Evolutionary conservation across 2,329 filamentous ascomycete species (phyloP), one percentile per base, ranked within the genome.

Genomic region (Xylariaceae sp.): DNA sequence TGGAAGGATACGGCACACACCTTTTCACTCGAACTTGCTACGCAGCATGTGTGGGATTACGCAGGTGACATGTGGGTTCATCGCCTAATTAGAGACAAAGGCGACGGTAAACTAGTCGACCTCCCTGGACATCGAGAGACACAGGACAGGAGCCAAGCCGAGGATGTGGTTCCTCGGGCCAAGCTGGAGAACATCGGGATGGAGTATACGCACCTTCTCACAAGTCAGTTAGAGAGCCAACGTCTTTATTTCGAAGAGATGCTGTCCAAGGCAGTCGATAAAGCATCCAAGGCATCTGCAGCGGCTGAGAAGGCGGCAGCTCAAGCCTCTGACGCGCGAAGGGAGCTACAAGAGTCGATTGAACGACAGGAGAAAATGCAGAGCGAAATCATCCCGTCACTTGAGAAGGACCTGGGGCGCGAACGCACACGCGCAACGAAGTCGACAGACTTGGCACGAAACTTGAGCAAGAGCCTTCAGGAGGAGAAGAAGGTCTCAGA

Each of bases 21-120:
- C 64, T 99, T 96, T 71, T 89, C 92, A 30, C 89, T 99, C 72
- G 94, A 99, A 72, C 84, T 97, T 44, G 86, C 88, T 62, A 96
- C 92, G 0, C 93, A 99, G 73, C 88, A 96, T 68, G 92, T 99
- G 1, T 99, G 94, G 94, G 94, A 99, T 74, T 99, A 99, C 65
- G 90, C 90, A 0, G 92, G 90, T 3, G 94, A 99, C 71, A 89
- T 88, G 70, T 99, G 96, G 81, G 94, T 97, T 53, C 94, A 99
- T 74, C 88, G 94, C 8, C 84, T 97, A 55, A 96, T 99, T 58
- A 89, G 96, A 65, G 91, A 92, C 70, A 96, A 97, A 76, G 88
- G 90, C 8, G 92, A 96, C 72, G 90, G 90, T 23, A 96, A 96
- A 73, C 82, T 96, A 2, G 89, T 97, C 15, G 93, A 97, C 73